Percentiles rank a stretch among this genome's conserved stretches.
Evolutionary conservation across 768 basidiomycete species (phyloP).

Genomic region (Collybia nuda): DNA sequence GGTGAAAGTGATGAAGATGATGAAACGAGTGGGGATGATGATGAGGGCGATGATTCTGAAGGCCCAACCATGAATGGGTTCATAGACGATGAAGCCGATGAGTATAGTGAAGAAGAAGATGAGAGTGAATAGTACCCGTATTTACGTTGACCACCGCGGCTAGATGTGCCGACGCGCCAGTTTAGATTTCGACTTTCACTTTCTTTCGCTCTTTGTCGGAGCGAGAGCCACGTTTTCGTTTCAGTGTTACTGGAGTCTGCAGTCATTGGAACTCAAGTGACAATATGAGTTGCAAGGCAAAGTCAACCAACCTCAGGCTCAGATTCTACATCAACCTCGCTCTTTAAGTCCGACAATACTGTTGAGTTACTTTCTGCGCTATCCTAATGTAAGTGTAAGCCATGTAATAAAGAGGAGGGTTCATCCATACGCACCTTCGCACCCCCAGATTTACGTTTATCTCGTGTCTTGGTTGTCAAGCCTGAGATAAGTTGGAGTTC

Average conservation of each 20-base stretch:
- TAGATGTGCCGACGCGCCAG: neutral
- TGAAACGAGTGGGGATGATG: constrained; percentile 36
- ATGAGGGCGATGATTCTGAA: constrained; percentile 38
- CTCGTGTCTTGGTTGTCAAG: neutral
- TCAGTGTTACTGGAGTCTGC: neutral
- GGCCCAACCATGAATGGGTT: constrained; percentile 45
- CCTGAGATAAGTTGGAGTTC: constrained; percentile 52
- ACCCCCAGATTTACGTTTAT: neutral
- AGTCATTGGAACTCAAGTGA: neutral
- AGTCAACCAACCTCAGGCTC: constrained; percentile 8
- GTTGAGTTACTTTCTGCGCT: constrained; percentile 19
- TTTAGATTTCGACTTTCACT: neutral
- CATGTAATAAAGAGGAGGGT: neutral
- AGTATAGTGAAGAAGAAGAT: constrained; percentile 44
- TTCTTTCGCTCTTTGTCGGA: neutral
- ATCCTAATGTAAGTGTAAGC: neutral
- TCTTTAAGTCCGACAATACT: constrained; percentile 19
- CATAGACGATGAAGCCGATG: constrained; percentile 59
- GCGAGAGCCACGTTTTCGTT: neutral
- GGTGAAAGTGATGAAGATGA: constrained; percentile 57
- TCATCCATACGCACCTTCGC: constrained; percentile 1
- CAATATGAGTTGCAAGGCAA: neutral
- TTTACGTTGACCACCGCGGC: neutral
- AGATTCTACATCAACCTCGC: constrained; percentile 3
- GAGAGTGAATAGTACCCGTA: constrained; percentile 45